Conservation (phyloP, 139 green algal species). For the Desmodesmus armatus region DNA sequence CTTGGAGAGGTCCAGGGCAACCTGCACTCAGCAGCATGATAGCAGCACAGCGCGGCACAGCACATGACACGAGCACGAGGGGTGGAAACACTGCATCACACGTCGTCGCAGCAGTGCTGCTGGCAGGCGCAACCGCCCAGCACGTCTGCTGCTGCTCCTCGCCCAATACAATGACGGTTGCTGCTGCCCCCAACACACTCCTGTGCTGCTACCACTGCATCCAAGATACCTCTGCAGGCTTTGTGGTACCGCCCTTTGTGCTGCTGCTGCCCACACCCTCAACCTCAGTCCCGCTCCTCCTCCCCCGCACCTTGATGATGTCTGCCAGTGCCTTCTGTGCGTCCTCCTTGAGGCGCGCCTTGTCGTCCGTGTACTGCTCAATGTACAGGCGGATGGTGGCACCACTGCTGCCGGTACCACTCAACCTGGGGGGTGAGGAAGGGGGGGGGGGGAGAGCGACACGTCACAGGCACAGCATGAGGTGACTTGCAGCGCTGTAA, state of each 20-base stretch:
- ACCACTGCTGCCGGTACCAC: constrained; percentile 78
- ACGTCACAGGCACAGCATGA: background rate
- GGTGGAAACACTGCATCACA: no score
- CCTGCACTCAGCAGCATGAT: constrained; percentile 36
- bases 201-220: no score
- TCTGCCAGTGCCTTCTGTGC: constrained; percentile 70
- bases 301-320: constrained; percentile 66
- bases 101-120: no score
- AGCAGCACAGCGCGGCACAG: no score
- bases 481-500: no score
- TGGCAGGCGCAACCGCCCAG: no score
- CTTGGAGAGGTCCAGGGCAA: constrained; percentile 90
- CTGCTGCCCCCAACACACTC: background rate
- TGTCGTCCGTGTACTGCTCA: constrained; percentile 95
- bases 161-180: background rate
- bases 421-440: constrained; percentile 15
- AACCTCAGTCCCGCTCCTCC: background rate
- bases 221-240: no score
- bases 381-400: constrained; percentile 99
- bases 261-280: no score
- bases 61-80: no score
- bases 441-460: background rate
- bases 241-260: no score
- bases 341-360: constrained; percentile 81
- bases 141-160: no score